phyloP scores from a whole-genome alignment of 345 rosid genomes.

The Lumnitzera littorea region DNA sequence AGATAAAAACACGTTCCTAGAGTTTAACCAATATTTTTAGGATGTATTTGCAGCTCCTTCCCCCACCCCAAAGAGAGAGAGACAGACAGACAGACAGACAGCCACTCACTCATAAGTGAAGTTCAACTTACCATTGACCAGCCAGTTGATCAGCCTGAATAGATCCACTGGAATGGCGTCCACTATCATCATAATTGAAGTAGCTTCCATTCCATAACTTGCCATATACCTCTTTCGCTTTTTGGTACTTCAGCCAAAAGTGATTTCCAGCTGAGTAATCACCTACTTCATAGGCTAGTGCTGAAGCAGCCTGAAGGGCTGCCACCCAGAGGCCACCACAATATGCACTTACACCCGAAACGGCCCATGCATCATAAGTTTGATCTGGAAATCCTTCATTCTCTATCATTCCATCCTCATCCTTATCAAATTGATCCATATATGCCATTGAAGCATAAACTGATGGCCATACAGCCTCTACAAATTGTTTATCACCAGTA shows the following conservation, averaged over 20 bases:
- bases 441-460: slow-evolving; percentile 84
- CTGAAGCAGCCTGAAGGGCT: slow-evolving; percentile 91
- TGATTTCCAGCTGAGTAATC: slow-evolving; percentile 62
- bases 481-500: slow-evolving; percentile 79
- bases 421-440: slow-evolving; percentile 89
- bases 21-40: no score
- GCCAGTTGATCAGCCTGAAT: slow-evolving; percentile 98
- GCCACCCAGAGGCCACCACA: slow-evolving; percentile 95
- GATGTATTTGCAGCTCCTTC: no score
- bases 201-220: slow-evolving; percentile 92
- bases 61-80: no score
- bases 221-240: slow-evolving; percentile 64
- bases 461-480: slow-evolving; percentile 81
- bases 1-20: no score
- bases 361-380: slow-evolving; percentile 93
- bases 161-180: slow-evolving; percentile 53
- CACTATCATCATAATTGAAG: slow-evolving; percentile 71
- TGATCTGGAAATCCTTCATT: slow-evolving; percentile 97
- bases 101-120: no score
- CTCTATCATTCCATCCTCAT: slow-evolving; percentile 93
- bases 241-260: slow-evolving; percentile 77
- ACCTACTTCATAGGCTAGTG: slow-evolving; percentile 68
- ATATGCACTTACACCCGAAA: slow-evolving; percentile 82
- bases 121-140: slow-evolving; percentile 64
- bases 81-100: no score